Base-by-base conservation (phyloP, 371 early-diverging fungal species). In the Massospora cicadina region DNA sequence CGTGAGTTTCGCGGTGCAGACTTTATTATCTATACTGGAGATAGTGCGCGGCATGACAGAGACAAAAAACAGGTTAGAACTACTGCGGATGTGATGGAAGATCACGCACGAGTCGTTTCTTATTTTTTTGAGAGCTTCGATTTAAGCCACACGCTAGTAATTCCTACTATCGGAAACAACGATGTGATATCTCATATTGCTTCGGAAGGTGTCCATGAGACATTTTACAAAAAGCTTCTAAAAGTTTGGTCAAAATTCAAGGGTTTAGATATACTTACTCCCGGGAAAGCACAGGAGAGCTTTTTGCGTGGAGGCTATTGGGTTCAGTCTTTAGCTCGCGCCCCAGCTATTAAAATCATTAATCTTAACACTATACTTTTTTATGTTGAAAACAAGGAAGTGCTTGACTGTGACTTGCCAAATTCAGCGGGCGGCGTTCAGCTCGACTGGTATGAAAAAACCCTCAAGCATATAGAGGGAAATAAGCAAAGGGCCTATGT, bases 11-110 rank as follows among this genome's bases (percentile, higher is more conserved):
- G 65, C 7, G 67, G 74, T 56, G 65, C 76, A 24, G 76, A 78
- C 58, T 78, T 78, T 65, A 69, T 78, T 58, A 61, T 78, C 28
- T 76, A 76, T 63, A 78, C 79, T 63, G 79, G 79, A 60, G 79
- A 78, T 56, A 72, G 72, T 2, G 73, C 71, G 2, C 67, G 79
- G 56, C 79, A 78, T 69, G 74, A 74, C 30, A 67, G 76, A 17
- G 79, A 78, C 70, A 27, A 63, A n/a, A 33, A 69, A 27, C 1
- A 60, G 24, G 67, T 68, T 23, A 63, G 71, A 32, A 71, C 76
- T 24, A 67, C 75, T 2, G 21, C 74, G 1, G 30, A 67, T 3
- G 43, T 43, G 5, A 43, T 43, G 43, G 17, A 43, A 43, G 68
- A 67, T n/a, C 77, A 78, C 61, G 66, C 67, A 31, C 27, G 55